Conservation (phyloP, 768 basidiomycete genomes). For the Solioccasus polychromus region DNA sequence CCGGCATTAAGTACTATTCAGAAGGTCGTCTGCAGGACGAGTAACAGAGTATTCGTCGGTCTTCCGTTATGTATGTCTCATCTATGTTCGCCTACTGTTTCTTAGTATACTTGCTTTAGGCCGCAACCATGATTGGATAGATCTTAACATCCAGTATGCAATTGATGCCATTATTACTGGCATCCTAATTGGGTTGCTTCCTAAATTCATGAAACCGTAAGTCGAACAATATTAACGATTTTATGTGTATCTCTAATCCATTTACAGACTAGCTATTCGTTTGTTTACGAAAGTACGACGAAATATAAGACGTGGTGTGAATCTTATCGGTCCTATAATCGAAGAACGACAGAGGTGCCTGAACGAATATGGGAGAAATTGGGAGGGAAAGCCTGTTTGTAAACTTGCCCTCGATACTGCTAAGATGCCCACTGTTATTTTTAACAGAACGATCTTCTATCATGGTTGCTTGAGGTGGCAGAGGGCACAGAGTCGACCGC, state of each 20-base stretch:
- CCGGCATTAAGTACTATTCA: slow-evolving; percentile 23
- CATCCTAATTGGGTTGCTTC: slow-evolving; percentile 17
- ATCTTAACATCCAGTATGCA: slow-evolving; percentile 32
- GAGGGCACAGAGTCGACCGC: slow-evolving; percentile 15
- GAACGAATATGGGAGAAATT: slow-evolving; percentile 24
- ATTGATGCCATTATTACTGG: slow-evolving; percentile 23
- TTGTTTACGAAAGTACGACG: slow-evolving; percentile 6
- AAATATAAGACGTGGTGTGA: slow-evolving; percentile 6
- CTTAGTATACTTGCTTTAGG: slow-evolving; percentile 25
- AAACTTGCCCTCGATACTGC: neutral
- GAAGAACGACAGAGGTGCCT: slow-evolving; percentile 25
- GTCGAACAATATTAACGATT: neutral
- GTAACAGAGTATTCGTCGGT: slow-evolving; percentile 49
- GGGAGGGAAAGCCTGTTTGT: slow-evolving; percentile 34
- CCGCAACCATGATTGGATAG: slow-evolving; percentile 36
- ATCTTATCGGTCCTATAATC: slow-evolving; percentile 29
- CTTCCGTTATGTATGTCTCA: slow-evolving; percentile 40
- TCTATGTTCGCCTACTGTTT: neutral
- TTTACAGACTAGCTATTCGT: no score
- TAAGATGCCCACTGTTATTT: neutral
- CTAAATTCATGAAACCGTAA: slow-evolving; percentile 32
- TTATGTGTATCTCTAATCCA: no score
- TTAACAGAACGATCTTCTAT: slow-evolving; percentile 31
- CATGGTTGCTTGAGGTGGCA: slow-evolving; percentile 31
- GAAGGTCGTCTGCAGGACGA: slow-evolving; percentile 38